A percentile compares a stretch with the other conserved stretches of the same genome.
phyloP scores from a whole-genome alignment of 371 early-diverging fungal genomes.

The Lichtheimia ornata region DNA sequence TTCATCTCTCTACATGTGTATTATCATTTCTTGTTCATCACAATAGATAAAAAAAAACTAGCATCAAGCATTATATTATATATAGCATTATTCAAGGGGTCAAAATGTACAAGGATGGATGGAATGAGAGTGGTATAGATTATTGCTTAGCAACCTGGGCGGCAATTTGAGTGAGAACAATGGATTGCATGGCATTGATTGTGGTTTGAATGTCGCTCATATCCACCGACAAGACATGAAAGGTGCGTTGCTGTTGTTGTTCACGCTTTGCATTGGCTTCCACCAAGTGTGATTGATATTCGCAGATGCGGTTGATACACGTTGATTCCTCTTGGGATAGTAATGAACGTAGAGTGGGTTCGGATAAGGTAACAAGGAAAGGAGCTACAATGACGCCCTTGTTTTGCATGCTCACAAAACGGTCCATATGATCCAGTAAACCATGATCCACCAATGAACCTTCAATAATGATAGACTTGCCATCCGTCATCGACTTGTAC shows the following conservation, averaged over 20 bases:
- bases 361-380: constrained; percentile 21
- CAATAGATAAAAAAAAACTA: too few species aligned
- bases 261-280: constrained; percentile 5
- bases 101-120: too few species aligned
- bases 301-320: constrained; percentile 13
- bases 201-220: constrained; percentile 21
- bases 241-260: constrained; percentile 2
- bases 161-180: constrained; percentile 26
- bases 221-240: constrained; percentile 22
- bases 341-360: neutral
- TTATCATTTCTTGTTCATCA: too few species aligned
- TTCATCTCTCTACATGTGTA: too few species aligned
- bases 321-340: constrained; percentile 7
- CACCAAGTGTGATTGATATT: constrained; percentile 19
- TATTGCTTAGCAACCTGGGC: constrained; percentile 7
- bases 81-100: too few species aligned
- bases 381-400: constrained; percentile 24
- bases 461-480: constrained; percentile 47
- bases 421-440: constrained; percentile 24
- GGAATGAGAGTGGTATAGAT: neutral
- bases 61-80: too few species aligned
- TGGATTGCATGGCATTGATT: constrained; percentile 25
- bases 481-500: constrained; percentile 33
- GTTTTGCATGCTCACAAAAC: constrained; percentile 2
- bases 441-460: constrained; percentile 31